Evolutionary conservation across 208 protist species (phyloP).

Genomic region (Angomonas ambiguus): DNA sequence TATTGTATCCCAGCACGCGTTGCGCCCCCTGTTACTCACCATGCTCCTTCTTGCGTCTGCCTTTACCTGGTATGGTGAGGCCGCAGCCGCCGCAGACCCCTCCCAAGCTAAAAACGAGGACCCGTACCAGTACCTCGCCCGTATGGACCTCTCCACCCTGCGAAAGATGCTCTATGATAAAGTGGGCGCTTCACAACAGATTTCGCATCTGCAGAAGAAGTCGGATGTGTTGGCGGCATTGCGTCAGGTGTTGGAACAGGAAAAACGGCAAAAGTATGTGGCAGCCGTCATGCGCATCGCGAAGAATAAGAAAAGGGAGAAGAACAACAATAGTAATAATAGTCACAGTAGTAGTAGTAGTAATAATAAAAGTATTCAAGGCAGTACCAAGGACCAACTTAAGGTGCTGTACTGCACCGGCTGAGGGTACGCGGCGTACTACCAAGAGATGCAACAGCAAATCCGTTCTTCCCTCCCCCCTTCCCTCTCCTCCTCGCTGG

Average conservation of each 20-base stretch:
- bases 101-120: background rate
- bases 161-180: background rate
- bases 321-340: background rate
- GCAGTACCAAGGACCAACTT: constrained; percentile 1
- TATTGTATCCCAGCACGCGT: too few species aligned
- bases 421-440: constrained; percentile 50
- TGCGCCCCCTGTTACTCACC: background rate
- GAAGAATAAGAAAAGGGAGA: background rate
- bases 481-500: constrained; percentile 14
- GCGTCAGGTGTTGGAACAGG: background rate
- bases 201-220: background rate
- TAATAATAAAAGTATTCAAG: background rate
- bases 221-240: background rate
- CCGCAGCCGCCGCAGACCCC: background rate
- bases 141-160: background rate
- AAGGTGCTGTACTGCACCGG: constrained; percentile 42
- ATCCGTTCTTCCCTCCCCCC: constrained; percentile 1
- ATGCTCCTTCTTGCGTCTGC: background rate
- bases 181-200: background rate
- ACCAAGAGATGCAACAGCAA: constrained; percentile 21
- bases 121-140: background rate
- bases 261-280: background rate
- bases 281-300: background rate
- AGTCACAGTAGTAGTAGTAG: constrained; percentile 4
- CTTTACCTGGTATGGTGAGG: background rate